These are phyloP conservation scores for Arthrobotrys conoides DNA, from an alignment of 2,329 filamentous ascomycete species.

Conservation along the genomic window DNA sequence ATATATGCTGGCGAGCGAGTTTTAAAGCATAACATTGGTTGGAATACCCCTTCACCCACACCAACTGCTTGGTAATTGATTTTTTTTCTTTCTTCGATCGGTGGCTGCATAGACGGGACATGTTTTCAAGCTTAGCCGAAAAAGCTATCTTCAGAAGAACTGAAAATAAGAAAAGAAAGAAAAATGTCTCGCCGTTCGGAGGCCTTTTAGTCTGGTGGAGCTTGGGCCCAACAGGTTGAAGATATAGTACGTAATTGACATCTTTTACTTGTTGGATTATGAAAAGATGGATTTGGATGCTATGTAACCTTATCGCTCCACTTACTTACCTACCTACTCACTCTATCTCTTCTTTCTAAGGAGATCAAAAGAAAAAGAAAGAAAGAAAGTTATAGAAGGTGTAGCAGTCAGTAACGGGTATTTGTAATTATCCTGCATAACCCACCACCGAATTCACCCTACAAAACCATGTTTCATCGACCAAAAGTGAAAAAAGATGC, in stretches of 20 bases:
- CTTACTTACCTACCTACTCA: too few relatives aligned
- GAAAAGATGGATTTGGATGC: neutral
- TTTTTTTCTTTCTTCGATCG: neutral
- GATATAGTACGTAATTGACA: constrained; percentile 7
- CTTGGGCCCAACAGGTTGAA: too few relatives aligned
- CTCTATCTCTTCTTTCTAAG: too few relatives aligned
- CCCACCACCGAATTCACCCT: neutral
- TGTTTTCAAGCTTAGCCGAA: constrained; percentile 35
- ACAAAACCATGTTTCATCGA: neutral
- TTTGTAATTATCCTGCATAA: constrained; percentile 48
- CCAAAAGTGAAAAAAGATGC: neutral
- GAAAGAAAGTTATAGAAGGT: neutral
- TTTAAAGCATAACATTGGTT: constrained; percentile 25
- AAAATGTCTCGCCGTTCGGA: constrained; percentile 60
- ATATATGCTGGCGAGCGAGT: constrained; percentile 33
- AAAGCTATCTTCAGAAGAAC: neutral
- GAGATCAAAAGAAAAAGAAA: neutral
- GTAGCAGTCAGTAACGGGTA: constrained; percentile 6
- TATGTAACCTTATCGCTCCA: constrained; percentile 51
- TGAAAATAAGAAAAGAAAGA: neutral
- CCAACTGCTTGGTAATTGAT: neutral
- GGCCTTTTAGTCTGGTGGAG: too few relatives aligned
- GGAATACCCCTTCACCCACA: neutral
- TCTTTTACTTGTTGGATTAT: neutral
- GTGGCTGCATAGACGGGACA: constrained; percentile 4